Evolutionary conservation across 768 basidiomycete species (phyloP), one percentile per base, ranked within the genome.

Genomic region (Tylopilus rubrobrunneus): DNA sequence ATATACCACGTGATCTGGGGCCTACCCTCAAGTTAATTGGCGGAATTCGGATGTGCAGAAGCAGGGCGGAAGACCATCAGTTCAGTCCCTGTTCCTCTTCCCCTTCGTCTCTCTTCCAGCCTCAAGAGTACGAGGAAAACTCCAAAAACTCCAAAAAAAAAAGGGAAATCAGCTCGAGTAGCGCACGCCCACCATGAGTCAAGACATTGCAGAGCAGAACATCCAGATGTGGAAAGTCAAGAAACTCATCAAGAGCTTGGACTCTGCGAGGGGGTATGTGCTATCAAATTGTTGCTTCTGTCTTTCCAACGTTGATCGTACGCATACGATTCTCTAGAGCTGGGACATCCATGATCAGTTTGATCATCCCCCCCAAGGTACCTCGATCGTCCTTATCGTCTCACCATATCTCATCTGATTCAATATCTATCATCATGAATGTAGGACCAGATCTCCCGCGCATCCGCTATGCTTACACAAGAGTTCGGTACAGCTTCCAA

Each of bases 401-500:
- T 51, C 51, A 42, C 28, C 15, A 34, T 10, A 14, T 34, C 14
- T 37, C 39, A 29, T 45, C n/a, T 19, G n/a, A 28, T 43, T 53
- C 36, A 56, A 49, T 46, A 34, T 48, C 39, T 14, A 12, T 29
- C n/a, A 42, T 48, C n/a, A 43, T 42, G 15, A 39, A 55, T 21
- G 25, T 44, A 90, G 86, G 86, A 89, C 74, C 96, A 98, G 83
- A 91, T 99, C 70, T 95, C 95, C 36, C 87, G 93, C 56, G 87
- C 89, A 60, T 87, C 87, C 45, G 87, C 86, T 54, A 97, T 99
- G 96, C 83, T 99, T 69, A 98, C 96, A 50, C 94, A 96, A 70
- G 97, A 97, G 73, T 96, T 93, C 64, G 94, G 94, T 50, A 98
- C 95, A 7, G 97, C 97, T n/a, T 97, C 95, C 57, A 98, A 99